Conservation (phyloP, 805 yeast genomes). For the Pachysolen tannophilus region DNA sequence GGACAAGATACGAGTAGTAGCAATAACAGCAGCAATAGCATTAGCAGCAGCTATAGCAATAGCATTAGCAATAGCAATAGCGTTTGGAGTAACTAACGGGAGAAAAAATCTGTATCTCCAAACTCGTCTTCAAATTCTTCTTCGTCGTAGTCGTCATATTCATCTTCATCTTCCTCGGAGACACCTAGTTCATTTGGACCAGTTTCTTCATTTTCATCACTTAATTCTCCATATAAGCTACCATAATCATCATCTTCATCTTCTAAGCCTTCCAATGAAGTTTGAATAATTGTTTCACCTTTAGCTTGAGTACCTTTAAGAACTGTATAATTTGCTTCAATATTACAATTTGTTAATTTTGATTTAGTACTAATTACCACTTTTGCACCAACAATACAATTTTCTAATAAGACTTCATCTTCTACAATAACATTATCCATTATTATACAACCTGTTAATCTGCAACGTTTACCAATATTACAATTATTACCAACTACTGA, state of each 20-base stretch:
- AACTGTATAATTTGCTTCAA: slow-evolving; percentile 74
- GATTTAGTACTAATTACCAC: slow-evolving; percentile 59
- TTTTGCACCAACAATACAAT: slow-evolving; percentile 73
- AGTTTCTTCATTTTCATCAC: slow-evolving; percentile 23
- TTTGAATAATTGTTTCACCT: slow-evolving; percentile 29
- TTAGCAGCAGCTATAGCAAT: no score
- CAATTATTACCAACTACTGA: slow-evolving; percentile 74
- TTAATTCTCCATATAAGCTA: slow-evolving; percentile 12
- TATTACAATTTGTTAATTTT: slow-evolving; percentile 70
- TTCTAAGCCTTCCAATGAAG: slow-evolving; percentile 23
- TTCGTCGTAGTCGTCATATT: slow-evolving; percentile 53
- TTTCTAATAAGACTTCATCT: slow-evolving; percentile 75
- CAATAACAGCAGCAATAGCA: no score
- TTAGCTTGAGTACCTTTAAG: slow-evolving; percentile 40
- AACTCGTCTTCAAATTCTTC: no score
- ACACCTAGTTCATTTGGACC: slow-evolving; percentile 35
- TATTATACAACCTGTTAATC: slow-evolving; percentile 79
- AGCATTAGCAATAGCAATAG: no score
- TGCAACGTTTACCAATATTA: slow-evolving; percentile 75
- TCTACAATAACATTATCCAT: slow-evolving; percentile 64
- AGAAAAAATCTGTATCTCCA: no score
- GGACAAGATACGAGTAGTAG: no score
- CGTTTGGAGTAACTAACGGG: no score
- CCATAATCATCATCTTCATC: slow-evolving; percentile 16
- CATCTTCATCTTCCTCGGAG: slow-evolving; percentile 45